Conservation (phyloP, 768 basidiomycete species). For the Cystofilobasidium capitatum region DNA sequence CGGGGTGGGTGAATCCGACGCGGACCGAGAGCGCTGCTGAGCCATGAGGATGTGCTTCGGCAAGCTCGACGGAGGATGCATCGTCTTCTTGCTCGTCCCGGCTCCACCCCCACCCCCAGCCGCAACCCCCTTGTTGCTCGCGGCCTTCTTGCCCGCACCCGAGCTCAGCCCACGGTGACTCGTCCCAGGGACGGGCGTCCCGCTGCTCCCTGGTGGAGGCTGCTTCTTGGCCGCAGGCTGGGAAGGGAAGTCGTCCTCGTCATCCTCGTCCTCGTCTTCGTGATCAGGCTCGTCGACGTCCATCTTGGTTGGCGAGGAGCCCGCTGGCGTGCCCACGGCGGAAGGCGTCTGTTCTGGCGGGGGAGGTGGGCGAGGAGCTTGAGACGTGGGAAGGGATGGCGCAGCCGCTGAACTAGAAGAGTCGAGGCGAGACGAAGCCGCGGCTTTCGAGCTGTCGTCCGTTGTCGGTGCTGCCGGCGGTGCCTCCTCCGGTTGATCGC, state of each 20-base stretch:
- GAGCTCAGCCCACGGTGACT: slow-evolving; percentile 10
- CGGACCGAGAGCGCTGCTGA: slow-evolving; percentile 4
- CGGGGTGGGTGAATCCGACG: slow-evolving; percentile 12
- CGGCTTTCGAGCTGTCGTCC: neutral
- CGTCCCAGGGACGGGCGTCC: neutral
- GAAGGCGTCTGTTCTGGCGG: neutral
- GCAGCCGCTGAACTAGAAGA: neutral
- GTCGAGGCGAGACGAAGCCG: neutral
- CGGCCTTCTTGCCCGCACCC: slow-evolving; percentile 3
- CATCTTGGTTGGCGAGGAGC: slow-evolving; percentile 32
- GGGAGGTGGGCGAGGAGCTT: neutral
- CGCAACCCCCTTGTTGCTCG: neutral
- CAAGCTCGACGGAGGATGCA: slow-evolving; percentile 11
- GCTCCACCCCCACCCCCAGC: neutral
- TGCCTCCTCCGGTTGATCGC: slow-evolving; percentile 45
- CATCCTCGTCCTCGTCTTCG: slow-evolving; percentile 44
- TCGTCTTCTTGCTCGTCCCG: slow-evolving; percentile 5
- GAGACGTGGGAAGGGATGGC: neutral
- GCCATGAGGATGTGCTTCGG: slow-evolving; percentile 4
- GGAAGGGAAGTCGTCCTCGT: slow-evolving; percentile 45
- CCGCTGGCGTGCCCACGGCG: slow-evolving; percentile 25
- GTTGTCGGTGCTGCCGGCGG: neutral
- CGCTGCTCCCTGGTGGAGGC: neutral
- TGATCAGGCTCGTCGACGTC: slow-evolving; percentile 22
- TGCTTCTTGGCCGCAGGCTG: slow-evolving; percentile 45